phyloP scores from a whole-genome alignment of 2,329 filamentous ascomycete genomes.

The Exophiala xenobiotica region DNA sequence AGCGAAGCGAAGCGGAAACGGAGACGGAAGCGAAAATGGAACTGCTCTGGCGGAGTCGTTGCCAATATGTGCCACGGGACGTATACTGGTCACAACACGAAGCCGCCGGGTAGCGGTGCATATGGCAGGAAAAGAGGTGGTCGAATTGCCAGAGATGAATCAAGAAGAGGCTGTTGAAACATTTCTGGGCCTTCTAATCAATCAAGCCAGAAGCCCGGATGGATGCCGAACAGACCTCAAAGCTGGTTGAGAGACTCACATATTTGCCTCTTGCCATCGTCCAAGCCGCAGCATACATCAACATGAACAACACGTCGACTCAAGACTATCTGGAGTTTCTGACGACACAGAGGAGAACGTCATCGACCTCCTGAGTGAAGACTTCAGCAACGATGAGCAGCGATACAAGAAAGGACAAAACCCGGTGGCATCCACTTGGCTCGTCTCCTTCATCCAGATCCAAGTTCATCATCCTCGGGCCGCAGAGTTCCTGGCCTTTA shows the following conservation, averaged over 20 bases:
- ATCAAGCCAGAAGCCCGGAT: too few species aligned
- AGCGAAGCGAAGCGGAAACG: too few species aligned
- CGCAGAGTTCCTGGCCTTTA: constrained; percentile 37
- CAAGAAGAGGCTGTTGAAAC: neutral
- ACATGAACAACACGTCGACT: too few species aligned
- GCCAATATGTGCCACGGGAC: constrained; percentile 23
- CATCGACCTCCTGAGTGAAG: too few species aligned
- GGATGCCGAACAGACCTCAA: too few species aligned
- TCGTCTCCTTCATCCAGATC: constrained; percentile 41
- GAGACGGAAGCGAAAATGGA: neutral
- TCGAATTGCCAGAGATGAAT: constrained; percentile 1
- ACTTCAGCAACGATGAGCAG: too few species aligned
- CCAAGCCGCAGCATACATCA: too few species aligned
- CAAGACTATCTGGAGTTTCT: too few species aligned
- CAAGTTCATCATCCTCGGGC: constrained; percentile 34
- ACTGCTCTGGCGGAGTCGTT: constrained; percentile 19
- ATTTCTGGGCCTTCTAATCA: too few species aligned
- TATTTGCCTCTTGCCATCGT: too few species aligned
- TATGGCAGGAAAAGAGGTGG: constrained; percentile 20
- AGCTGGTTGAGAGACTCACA: too few species aligned
- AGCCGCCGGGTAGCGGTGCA: constrained; percentile 25
- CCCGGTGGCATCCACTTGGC: constrained; percentile 39
- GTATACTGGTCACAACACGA: constrained; percentile 36
- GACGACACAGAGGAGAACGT: too few species aligned
- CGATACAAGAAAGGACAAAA: constrained; percentile 30